A percentile compares a stretch with the other conserved stretches of the same genome.
Conservation (phyloP, 202 grass and related monocot species). For the Zoysia matrella region DNA sequence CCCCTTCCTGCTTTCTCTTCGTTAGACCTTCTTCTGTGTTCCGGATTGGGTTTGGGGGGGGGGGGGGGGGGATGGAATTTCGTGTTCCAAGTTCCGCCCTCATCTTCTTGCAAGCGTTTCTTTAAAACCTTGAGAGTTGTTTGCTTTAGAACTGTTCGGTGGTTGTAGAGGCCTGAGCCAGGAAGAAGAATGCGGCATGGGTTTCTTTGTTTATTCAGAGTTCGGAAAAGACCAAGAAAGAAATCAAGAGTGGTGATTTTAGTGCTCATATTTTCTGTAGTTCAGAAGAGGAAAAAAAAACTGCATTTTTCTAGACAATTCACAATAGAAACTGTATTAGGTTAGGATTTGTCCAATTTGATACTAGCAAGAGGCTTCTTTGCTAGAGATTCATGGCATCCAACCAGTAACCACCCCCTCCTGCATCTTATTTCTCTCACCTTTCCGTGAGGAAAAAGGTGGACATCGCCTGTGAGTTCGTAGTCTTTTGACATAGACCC, state of each 20-base stretch:
- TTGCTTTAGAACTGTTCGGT: background rate
- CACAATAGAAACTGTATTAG: background rate
- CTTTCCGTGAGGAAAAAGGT: conserved; percentile 29
- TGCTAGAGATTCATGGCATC: conserved; percentile 9
- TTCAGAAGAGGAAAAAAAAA: background rate
- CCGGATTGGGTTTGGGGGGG: background rate
- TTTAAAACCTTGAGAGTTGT: background rate
- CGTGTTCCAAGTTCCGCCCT: background rate
- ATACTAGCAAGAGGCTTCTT: background rate
- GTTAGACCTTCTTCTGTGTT: background rate
- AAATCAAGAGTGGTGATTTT: no score
- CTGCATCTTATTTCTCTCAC: conserved; percentile 17
- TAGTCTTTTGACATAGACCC: conserved; percentile 14
- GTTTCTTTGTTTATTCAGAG: background rate
- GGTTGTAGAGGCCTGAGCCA: no score
- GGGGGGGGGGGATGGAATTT: background rate
- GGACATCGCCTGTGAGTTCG: conserved; percentile 27
- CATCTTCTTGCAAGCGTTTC: background rate
- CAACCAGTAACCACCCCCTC: conserved; percentile 18
- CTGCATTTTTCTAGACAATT: background rate
- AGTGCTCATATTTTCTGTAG: background rate
- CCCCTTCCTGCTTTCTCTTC: background rate
- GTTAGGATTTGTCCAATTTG: conserved; percentile 12
- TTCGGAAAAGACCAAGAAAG: background rate
- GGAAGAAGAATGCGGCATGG: background rate